These are phyloP conservation scores for Reticulascus tulasneorum DNA, from an alignment of 2,329 filamentous ascomycete species.

Conservation along the genomic window DNA sequence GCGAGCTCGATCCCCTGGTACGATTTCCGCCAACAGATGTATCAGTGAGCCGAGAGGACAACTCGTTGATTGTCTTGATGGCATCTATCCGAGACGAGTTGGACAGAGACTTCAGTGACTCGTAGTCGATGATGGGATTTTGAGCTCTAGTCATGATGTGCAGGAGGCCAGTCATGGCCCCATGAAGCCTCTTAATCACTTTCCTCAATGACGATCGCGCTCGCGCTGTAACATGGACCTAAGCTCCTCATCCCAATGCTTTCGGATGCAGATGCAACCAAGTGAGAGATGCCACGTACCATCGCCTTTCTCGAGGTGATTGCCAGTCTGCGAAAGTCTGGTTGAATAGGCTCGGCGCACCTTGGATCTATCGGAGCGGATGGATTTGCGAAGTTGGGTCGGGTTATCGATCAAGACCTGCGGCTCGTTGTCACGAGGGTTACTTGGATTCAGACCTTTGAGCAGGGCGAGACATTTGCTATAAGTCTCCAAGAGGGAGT, in stretches of 20 bases:
- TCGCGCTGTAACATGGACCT: constrained; percentile 26
- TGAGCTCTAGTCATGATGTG: constrained; percentile 28
- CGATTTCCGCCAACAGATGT: no score
- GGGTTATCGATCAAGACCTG: constrained; percentile 17
- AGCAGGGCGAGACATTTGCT: constrained; percentile 40
- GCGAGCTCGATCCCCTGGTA: constrained; percentile 1
- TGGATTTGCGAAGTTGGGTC: constrained; percentile 28
- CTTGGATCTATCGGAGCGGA: constrained; percentile 35
- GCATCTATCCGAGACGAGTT: constrained; percentile 44
- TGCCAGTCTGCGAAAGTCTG: constrained; percentile 35
- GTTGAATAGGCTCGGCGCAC: constrained; percentile 39
- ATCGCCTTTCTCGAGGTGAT: constrained; percentile 42
- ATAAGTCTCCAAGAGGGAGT: constrained; percentile 43
- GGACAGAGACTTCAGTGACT: constrained; percentile 42
- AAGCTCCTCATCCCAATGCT: no score
- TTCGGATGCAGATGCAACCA: constrained; percentile 4
- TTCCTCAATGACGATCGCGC: constrained; percentile 35
- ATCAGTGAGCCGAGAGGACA: constrained; percentile 32
- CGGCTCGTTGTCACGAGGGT: constrained; percentile 11
- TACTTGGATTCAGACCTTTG: constrained; percentile 25
- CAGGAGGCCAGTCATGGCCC: constrained; percentile 36
- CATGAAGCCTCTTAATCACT: constrained; percentile 38
- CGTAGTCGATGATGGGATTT: constrained; percentile 37
- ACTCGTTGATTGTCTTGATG: constrained; percentile 42
- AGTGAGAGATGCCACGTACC: constrained; percentile 28